phyloP scores from a whole-genome alignment of 441 rosid species.

The Isatis lusitanica region DNA sequence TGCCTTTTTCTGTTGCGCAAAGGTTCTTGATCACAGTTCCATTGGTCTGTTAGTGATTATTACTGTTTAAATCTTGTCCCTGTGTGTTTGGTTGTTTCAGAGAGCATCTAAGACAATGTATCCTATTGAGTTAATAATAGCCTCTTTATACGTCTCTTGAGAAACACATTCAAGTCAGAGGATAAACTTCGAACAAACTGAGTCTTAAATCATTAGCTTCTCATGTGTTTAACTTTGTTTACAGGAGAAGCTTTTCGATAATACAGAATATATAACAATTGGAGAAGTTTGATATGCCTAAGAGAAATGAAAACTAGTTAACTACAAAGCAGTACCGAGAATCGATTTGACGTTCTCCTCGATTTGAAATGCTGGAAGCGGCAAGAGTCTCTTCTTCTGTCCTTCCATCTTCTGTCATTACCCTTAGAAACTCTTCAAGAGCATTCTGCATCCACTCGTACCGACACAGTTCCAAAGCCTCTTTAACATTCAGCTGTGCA shows the following conservation, averaged over 20 bases:
- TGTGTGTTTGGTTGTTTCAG: background rate
- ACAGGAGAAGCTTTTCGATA: background rate
- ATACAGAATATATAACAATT: slow-evolving; percentile 13
- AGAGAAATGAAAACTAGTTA: slow-evolving; percentile 6
- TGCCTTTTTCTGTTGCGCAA: background rate
- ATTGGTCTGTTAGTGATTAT: slow-evolving; percentile 10
- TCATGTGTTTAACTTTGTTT: slow-evolving; percentile 4
- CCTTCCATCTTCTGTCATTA: slow-evolving; percentile 34
- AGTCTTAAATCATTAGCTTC: slow-evolving; percentile 11
- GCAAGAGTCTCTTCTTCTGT: slow-evolving; percentile 19
- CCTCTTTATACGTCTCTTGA: background rate
- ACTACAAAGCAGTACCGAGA: slow-evolving; percentile 41
- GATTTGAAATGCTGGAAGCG: slow-evolving; percentile 3
- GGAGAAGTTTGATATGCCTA: slow-evolving; percentile 7
- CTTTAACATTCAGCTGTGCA: slow-evolving; percentile 54
- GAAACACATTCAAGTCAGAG: background rate
- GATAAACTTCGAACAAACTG: background rate
- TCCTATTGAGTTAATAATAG: background rate
- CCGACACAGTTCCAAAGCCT: slow-evolving; percentile 67
- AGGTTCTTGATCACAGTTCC: background rate
- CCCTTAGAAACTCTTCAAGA: slow-evolving; percentile 51
- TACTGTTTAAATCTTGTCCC: background rate
- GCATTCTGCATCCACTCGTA: slow-evolving; percentile 87
- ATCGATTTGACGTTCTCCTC: slow-evolving; percentile 39
- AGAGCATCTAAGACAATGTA: background rate